Evolutionary conservation across 768 basidiomycete species (phyloP).

Genomic region (Lenzites betulinus): DNA sequence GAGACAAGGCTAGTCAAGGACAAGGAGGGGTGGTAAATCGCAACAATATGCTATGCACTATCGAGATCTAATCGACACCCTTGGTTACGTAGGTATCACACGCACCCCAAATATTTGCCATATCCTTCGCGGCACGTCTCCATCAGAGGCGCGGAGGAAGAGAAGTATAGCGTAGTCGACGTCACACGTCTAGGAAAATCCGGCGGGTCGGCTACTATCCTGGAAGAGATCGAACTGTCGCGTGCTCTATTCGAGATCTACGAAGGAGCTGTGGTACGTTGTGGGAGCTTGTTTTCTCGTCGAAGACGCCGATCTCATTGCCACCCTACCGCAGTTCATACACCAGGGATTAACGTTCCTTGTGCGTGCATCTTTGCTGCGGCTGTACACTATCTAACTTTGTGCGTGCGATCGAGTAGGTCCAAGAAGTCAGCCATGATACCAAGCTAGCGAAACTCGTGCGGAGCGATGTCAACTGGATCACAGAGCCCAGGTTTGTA

Average conservation of each 20-base stretch:
- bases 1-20: conserved; percentile 61
- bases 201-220: conserved; percentile 43
- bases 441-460: conserved; percentile 67
- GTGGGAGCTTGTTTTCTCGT: neutral
- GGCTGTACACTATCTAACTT: neutral
- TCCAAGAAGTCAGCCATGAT: conserved; percentile 82
- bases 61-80: neutral
- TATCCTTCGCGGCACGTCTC: conserved; percentile 72
- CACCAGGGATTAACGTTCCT: conserved; percentile 85
- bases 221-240: conserved; percentile 85
- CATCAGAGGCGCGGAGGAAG: conserved; percentile 76
- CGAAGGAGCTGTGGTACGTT: conserved; percentile 79
- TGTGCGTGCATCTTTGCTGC: conserved; percentile 41
- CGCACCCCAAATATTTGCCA: conserved; percentile 77
- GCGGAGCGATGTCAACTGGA: conserved; percentile 81
- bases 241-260: conserved; percentile 87
- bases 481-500: conserved; percentile 47
- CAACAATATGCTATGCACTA: neutral
- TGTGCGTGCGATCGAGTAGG: conserved; percentile 39
- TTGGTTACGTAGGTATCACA: conserved; percentile 65
- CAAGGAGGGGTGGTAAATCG: conserved; percentile 73
- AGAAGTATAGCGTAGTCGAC: conserved; percentile 76
- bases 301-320: neutral
- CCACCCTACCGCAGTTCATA: conserved; percentile 58
- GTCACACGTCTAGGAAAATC: conserved; percentile 44